Percentiles rank a stretch among this genome's conserved stretches.
These are phyloP conservation scores for Pseudocercospora vitis DNA, from an alignment of 2,329 filamentous ascomycete genomes.

Conservation along the genomic window DNA sequence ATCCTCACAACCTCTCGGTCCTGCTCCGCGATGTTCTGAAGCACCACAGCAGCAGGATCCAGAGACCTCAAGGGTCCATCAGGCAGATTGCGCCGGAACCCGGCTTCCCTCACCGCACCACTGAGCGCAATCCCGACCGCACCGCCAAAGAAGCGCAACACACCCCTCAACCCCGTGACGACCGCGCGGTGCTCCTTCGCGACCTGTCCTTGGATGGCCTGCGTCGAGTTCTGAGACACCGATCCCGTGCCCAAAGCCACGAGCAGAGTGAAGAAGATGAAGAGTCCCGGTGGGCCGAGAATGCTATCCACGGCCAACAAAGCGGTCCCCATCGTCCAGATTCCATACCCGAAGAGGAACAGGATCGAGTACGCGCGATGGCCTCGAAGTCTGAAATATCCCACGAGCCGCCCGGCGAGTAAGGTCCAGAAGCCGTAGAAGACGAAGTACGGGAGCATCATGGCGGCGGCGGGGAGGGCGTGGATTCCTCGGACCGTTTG, in stretches of 20 bases:
- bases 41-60: not conserved
- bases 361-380: slow-evolving; percentile 21
- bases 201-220: slow-evolving; percentile 24
- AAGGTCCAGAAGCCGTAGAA: slow-evolving; percentile 25
- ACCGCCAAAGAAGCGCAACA: slow-evolving; percentile 27
- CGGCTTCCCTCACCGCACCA: not conserved
- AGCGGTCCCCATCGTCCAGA: slow-evolving; percentile 21
- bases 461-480: slow-evolving; percentile 12
- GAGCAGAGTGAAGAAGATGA: not conserved
- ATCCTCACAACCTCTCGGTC: not conserved
- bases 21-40: not conserved
- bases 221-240: slow-evolving; percentile 28
- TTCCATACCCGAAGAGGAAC: slow-evolving; percentile 21
- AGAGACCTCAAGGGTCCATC: not conserved
- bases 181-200: slow-evolving; percentile 21
- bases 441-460: slow-evolving; percentile 26
- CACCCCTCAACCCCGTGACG: slow-evolving; percentile 25
- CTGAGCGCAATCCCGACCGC: slow-evolving; percentile 25
- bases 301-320: not conserved
- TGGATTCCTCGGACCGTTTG: slow-evolving; percentile 17
- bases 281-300: not conserved
- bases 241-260: slow-evolving; percentile 27
- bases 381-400: not conserved
- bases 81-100: not conserved
- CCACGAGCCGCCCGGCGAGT: slow-evolving; percentile 16